Conservation (phyloP, 2,329 filamentous ascomycete genomes). For the Diaporthe longicolla region DNA sequence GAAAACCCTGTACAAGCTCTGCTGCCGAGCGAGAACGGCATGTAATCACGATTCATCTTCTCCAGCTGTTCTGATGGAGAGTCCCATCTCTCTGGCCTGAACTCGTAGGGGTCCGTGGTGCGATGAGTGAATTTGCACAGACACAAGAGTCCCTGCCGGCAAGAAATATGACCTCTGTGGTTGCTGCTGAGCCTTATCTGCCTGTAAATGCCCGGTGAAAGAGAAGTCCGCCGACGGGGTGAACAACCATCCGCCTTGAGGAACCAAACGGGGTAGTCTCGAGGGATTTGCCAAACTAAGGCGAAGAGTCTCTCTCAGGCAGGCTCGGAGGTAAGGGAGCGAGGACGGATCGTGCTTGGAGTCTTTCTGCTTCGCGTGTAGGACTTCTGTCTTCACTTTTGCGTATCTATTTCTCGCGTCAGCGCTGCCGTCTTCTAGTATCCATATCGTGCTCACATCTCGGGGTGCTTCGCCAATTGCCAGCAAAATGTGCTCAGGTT, state of each 20-base stretch:
- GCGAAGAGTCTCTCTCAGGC: slow-evolving; percentile 44
- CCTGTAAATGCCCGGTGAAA: neutral
- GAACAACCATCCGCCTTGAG: slow-evolving; percentile 32
- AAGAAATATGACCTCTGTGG: slow-evolving; percentile 15
- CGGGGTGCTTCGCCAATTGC: slow-evolving; percentile 58
- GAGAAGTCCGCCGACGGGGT: slow-evolving; percentile 21
- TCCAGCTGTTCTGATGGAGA: slow-evolving; percentile 35
- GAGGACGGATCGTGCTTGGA: slow-evolving; percentile 32
- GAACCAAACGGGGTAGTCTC: slow-evolving; percentile 40
- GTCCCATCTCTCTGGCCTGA: slow-evolving; percentile 45
- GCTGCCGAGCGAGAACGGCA: slow-evolving; percentile 45
- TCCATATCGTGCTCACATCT: slow-evolving; percentile 49
- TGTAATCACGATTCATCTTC: slow-evolving; percentile 39
- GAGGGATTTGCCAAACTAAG: slow-evolving; percentile 43
- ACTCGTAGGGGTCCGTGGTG: slow-evolving; percentile 44
- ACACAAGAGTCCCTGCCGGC: slow-evolving; percentile 25
- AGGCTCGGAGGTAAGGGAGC: slow-evolving; percentile 43
- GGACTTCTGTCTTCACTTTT: slow-evolving; percentile 33
- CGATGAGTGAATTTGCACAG: slow-evolving; percentile 36
- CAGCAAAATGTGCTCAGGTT: slow-evolving; percentile 64
- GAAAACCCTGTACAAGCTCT: no score
- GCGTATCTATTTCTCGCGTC: slow-evolving; percentile 36
- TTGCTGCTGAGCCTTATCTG: neutral
- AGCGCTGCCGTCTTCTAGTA: neutral
- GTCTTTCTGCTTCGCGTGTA: slow-evolving; percentile 5